A percentile compares a stretch with the other conserved stretches of the same genome.
phyloP scores from a whole-genome alignment of 306 rosid genomes.

The Ziziphus jujuba region DNA sequence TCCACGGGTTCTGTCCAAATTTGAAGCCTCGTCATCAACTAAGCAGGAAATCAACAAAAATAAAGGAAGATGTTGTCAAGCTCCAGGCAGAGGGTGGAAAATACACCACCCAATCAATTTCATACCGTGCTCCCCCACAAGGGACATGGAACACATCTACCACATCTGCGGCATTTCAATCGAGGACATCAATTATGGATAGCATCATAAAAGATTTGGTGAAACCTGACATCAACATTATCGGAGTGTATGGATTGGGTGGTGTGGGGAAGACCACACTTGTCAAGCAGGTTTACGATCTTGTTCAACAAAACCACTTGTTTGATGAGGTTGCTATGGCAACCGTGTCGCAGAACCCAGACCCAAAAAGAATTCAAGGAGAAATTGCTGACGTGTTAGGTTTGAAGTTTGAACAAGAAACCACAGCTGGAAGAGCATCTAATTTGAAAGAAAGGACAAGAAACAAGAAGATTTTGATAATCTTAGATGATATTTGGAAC shows the following conservation, averaged over 20 bases:
- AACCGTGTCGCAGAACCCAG: neutral
- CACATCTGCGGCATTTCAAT: neutral
- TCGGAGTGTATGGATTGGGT: constrained; percentile 21
- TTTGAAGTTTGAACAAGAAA: neutral
- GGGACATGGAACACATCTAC: neutral
- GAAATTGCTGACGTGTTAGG: neutral
- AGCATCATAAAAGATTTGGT: neutral
- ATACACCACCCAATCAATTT: neutral
- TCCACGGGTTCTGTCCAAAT: too few relatives aligned
- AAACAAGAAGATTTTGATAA: too few relatives aligned
- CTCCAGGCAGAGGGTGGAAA: neutral
- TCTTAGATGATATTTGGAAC: too few relatives aligned
- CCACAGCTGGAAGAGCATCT: neutral
- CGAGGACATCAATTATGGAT: neutral
- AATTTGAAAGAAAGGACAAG: constrained; percentile 14
- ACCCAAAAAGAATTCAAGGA: neutral
- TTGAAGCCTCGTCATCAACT: constrained; percentile 1
- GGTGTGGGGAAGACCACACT: constrained; percentile 31
- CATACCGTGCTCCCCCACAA: neutral
- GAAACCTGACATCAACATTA: neutral
- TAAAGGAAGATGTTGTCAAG: neutral
- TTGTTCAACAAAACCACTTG: neutral
- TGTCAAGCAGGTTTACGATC: neutral
- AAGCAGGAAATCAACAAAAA: neutral
- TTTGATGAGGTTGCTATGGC: neutral